Base-by-base conservation (phyloP, 2,329 filamentous ascomycete species). In the Aspergillus melleus region DNA sequence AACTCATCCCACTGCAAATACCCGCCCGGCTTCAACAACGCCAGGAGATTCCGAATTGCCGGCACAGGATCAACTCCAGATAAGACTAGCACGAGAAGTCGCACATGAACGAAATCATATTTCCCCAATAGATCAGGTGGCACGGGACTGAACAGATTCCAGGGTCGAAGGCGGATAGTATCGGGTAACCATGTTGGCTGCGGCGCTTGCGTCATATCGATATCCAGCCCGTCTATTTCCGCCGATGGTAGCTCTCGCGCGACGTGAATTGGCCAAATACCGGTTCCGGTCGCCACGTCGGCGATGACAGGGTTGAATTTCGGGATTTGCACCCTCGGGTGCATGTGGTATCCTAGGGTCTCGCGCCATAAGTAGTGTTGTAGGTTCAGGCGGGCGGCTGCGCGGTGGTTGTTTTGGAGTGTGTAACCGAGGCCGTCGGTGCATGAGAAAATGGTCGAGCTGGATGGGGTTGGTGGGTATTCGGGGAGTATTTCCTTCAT, bases 1-100 rank as follows among this genome's bases (percentile, higher is more conserved):
- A 72, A 58, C 20, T 71, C 70, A 47, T 72, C 70, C 70, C 71
- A 72, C 58, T 72, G 70, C 10, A 72, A 61, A 53, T 66, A 70
- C 1, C 71, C 71, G 10, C 69, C 70, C 0, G 68, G 70, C 39
- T 68, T 68, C 49, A 73, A 61, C 55, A 73, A 59, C n/a, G 59
- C 56, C 8, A 61, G 53, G 10, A 72, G 58, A 36, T 67, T 64
- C 16, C 58, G 56, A 22, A 70, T 54, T 8, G 66, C 64, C 9
- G 62, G 57, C 24, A 30, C 32, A 3, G 57, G 57, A 46, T 67
- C 63, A 12, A 61, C 54, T 12, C 54, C 49, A 6, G 62, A 58
- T 20, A 67, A 29, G 4, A 60, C 49, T 2, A 60, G 30, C 22
- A 61, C 30, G 5, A 61, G 44, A 2, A 67, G 63, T 12, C 65